phyloP scores from a whole-genome alignment of 805 yeast genomes.

The Yarrowia sp. region DNA sequence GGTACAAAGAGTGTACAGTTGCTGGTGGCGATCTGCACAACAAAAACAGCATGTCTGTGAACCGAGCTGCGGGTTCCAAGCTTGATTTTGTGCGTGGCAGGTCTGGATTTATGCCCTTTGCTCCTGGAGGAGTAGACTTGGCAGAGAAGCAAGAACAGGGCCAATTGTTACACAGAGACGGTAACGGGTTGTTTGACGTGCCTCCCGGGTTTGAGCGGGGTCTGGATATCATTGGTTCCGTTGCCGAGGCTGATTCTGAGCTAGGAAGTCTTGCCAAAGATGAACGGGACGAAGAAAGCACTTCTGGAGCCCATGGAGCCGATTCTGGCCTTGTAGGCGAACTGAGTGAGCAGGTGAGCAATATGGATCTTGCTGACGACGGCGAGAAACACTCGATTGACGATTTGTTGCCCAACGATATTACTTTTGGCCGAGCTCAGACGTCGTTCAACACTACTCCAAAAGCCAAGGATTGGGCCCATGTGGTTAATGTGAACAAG shows the following conservation, averaged over 20 bases:
- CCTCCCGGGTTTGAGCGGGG: conserved; percentile 85
- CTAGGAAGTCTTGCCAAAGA: conserved; percentile 38
- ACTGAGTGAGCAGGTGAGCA: neutral
- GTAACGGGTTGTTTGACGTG: conserved; percentile 70
- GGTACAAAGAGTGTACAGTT: conserved; percentile 58
- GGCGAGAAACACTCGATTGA: conserved; percentile 38
- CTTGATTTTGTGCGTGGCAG: conserved; percentile 65
- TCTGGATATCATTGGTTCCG: conserved; percentile 39
- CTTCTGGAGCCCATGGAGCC: neutral
- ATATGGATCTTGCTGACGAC: neutral
- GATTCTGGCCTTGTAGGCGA: neutral
- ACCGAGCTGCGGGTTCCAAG: conserved; percentile 61
- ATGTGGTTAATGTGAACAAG: conserved; percentile 83
- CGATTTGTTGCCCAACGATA: conserved; percentile 49
- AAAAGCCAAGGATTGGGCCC: conserved; percentile 76
- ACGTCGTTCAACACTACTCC: conserved; percentile 27
- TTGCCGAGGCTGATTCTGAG: neutral
- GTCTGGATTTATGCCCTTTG: conserved; percentile 76
- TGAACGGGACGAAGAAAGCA: conserved; percentile 27
- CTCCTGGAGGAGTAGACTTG: conserved; percentile 75
- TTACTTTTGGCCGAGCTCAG: conserved; percentile 46
- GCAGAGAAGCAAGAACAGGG: conserved; percentile 33
- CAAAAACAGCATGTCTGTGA: conserved; percentile 67
- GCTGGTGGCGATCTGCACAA: conserved; percentile 39
- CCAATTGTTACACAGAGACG: conserved; percentile 56